Percentiles rank a stretch among this genome's conserved stretches.
These are phyloP conservation scores for Eimeria sp. DNA, from an alignment of 169 alveolate genomes.

Conservation along the genomic window DNA sequence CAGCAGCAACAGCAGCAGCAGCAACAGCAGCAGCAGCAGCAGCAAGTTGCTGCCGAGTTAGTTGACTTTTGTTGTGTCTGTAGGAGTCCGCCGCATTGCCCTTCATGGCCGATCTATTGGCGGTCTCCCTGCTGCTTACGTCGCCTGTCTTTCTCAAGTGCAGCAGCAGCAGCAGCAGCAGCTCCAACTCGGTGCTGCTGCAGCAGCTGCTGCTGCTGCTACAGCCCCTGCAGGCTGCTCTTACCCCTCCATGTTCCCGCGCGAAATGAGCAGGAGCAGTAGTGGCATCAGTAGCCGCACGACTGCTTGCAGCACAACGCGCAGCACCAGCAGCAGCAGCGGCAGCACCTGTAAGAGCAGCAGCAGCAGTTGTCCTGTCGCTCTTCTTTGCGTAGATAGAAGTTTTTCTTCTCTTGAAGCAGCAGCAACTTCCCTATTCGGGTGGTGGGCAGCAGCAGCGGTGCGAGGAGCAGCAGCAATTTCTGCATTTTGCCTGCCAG, in stretches of 20 bases:
- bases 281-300: conserved; percentile 17
- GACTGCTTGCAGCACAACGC: conserved; percentile 8
- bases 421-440: conserved; percentile 45
- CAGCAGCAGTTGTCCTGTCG: conserved; percentile 46
- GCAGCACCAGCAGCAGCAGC: conserved; percentile 1
- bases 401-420: conserved; percentile 33
- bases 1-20: background rate
- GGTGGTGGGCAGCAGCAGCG: conserved; percentile 44
- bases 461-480: background rate
- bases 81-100: conserved; percentile 18
- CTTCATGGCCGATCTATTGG: conserved; percentile 63
- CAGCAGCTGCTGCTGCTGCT: conserved; percentile 45
- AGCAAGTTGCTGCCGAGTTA: background rate
- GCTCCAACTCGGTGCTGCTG: background rate
- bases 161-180: conserved; percentile 47
- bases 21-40: background rate
- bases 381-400: conserved; percentile 4
- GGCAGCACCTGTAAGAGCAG: background rate
- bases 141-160: conserved; percentile 8
- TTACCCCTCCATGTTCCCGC: background rate
- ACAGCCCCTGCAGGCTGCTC: background rate
- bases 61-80: background rate
- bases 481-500: background rate
- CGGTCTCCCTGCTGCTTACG: conserved; percentile 51
- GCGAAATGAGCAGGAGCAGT: background rate